Conservation (phyloP, 371 early-diverging fungal species). For the Mucor irregularis region DNA sequence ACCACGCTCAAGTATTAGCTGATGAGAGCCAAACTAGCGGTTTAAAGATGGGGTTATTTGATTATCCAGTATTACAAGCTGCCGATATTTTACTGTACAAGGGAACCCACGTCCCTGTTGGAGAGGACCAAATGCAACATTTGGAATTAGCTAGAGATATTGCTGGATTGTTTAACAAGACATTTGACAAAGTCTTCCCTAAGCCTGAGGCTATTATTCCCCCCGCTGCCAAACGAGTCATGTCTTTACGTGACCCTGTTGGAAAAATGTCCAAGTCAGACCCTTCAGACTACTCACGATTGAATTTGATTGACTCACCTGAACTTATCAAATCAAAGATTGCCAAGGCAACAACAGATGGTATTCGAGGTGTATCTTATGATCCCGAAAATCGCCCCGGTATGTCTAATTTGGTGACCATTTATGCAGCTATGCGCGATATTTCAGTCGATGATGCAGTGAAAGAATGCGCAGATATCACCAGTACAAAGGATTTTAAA, state of each 20-base stretch:
- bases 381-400: conserved; percentile 79
- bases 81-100: conserved; percentile 93
- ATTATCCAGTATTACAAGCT: conserved; percentile 93
- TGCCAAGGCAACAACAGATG: conserved; percentile 77
- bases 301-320: conserved; percentile 77
- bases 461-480: conserved; percentile 41
- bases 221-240: conserved; percentile 75
- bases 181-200: conserved; percentile 63
- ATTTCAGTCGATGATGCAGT: conserved; percentile 46
- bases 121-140: conserved; percentile 94
- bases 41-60: conserved; percentile 78
- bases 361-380: conserved; percentile 66
- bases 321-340: conserved; percentile 70
- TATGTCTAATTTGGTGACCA: conserved; percentile 77
- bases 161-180: conserved; percentile 75
- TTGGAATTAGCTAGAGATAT: conserved; percentile 84
- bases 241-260: conserved; percentile 80
- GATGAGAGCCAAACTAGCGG: conserved; percentile 54
- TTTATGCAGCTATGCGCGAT: conserved; percentile 66
- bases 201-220: conserved; percentile 69
- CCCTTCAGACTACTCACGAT: conserved; percentile 66
- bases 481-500: conserved; percentile 70
- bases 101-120: conserved; percentile 91
- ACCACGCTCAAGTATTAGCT: conserved; percentile 44
- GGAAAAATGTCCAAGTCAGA: conserved; percentile 96